phyloP scores from a whole-genome alignment of 2,329 filamentous ascomycete species.

The Arthrobotrys musiformis region DNA sequence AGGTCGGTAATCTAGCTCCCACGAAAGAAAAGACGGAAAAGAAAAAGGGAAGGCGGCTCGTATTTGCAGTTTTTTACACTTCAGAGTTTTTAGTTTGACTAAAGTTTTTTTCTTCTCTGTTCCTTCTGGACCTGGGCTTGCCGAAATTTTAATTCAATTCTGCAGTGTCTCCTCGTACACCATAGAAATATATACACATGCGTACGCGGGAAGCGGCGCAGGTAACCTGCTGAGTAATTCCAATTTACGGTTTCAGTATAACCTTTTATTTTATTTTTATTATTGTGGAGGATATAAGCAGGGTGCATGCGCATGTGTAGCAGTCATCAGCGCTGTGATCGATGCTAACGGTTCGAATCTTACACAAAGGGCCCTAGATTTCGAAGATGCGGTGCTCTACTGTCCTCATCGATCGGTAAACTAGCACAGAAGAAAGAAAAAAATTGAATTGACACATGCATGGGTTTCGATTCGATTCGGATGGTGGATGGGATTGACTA shows the following conservation, averaged over 20 bases:
- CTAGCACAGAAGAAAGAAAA: too few species aligned
- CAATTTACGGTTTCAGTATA: slow-evolving; percentile 30
- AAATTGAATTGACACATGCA: neutral
- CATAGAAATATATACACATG: too few species aligned
- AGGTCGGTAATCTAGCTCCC: too few species aligned
- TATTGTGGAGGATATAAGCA: slow-evolving; percentile 22
- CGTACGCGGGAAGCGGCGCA: too few species aligned
- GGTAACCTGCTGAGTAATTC: slow-evolving; percentile 9
- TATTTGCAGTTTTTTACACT: neutral
- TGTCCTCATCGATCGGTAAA: neutral
- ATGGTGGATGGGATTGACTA: too few species aligned
- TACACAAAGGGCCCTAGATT: neutral
- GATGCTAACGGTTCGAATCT: neutral
- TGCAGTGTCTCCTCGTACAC: neutral
- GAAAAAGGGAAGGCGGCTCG: neutral
- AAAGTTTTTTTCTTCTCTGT: neutral
- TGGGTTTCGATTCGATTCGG: neutral
- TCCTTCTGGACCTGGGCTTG: slow-evolving; percentile 2
- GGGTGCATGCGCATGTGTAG: neutral
- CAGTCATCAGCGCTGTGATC: neutral
- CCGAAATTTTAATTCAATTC: slow-evolving; percentile 10
- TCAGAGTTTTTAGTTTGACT: neutral
- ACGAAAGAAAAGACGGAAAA: too few species aligned
- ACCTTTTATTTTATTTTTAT: too few species aligned
- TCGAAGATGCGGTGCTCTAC: neutral